These are phyloP conservation scores for Tetradesmus lagerheimii DNA, from an alignment of 139 green algal genomes.

Conservation along the genomic window DNA sequence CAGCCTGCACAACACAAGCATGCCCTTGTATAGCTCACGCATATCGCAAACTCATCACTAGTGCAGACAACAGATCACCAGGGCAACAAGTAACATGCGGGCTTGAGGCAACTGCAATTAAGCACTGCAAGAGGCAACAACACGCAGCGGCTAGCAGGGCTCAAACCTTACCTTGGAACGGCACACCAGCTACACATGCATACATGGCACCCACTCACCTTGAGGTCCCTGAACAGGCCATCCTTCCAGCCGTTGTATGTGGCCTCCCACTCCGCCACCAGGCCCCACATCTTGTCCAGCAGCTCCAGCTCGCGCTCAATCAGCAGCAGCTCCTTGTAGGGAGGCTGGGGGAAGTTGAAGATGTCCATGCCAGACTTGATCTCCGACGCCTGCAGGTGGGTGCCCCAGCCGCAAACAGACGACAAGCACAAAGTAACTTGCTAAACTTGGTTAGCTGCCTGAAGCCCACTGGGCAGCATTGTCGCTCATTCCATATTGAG, in stretches of 20 bases:
- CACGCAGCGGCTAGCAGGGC: not conserved
- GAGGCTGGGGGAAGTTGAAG: constrained; percentile 83
- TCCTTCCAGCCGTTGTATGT: constrained; percentile 87
- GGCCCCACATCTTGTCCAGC: constrained; percentile 81
- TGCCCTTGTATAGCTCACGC: no score
- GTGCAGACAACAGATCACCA: no score
- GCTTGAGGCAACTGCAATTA: not conserved
- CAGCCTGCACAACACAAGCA: constrained; percentile 59
- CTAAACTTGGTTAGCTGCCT: not conserved
- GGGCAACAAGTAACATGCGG: not conserved
- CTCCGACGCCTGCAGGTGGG: constrained; percentile 59
- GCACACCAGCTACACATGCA: no score
- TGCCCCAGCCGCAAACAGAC: no score
- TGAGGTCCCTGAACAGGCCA: constrained; percentile 81
- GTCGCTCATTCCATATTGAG: no score
- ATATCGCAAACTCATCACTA: no score
- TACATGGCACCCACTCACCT: constrained; percentile 55
- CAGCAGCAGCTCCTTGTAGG: constrained; percentile 77
- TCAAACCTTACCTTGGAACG: no score
- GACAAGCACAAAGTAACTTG: not conserved
- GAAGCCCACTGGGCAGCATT: no score
- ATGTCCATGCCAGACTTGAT: constrained; percentile 91
- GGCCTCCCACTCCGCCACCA: constrained; percentile 83
- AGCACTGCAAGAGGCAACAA: not conserved
- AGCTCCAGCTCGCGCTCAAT: constrained; percentile 81